These are phyloP conservation scores for Trametopsis cervina DNA, from an alignment of 768 basidiomycete species.

Conservation along the genomic window DNA sequence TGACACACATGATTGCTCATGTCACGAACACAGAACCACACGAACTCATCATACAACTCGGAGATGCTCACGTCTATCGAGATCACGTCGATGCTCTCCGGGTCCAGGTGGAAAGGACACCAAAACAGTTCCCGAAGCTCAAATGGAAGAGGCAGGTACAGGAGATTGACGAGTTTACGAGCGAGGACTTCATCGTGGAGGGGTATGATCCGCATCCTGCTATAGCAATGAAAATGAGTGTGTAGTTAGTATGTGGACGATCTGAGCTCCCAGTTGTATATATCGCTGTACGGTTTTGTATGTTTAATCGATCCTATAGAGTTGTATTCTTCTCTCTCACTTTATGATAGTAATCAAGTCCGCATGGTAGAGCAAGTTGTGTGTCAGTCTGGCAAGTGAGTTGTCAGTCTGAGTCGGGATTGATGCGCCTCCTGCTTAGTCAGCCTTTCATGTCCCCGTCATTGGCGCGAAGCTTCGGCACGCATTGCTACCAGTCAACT, in stretches of 20 bases:
- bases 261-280: too few species aligned
- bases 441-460: not conserved
- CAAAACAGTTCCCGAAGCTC: conserved; percentile 78
- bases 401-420: too few species aligned
- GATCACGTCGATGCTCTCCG: conserved; percentile 89
- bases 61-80: conserved; percentile 93
- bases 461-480: not conserved
- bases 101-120: conserved; percentile 71
- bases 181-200: conserved; percentile 78
- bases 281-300: too few species aligned
- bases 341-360: too few species aligned
- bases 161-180: conserved; percentile 75
- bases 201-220: conserved; percentile 80
- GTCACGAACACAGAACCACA: conserved; percentile 82
- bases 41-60: conserved; percentile 92
- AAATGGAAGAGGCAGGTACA: conserved; percentile 59
- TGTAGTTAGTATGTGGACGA: conserved; percentile 34
- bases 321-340: too few species aligned
- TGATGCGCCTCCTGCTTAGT: not conserved
- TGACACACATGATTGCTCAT: conserved; percentile 96
- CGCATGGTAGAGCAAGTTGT: too few species aligned
- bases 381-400: too few species aligned
- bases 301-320: too few species aligned
- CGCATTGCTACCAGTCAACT: not conserved
- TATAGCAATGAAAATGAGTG: conserved; percentile 97